Evolutionary conservation across 2,329 filamentous ascomycete species (phyloP), one percentile per base, ranked within the genome.

Genomic region (Lachnellula arida): DNA sequence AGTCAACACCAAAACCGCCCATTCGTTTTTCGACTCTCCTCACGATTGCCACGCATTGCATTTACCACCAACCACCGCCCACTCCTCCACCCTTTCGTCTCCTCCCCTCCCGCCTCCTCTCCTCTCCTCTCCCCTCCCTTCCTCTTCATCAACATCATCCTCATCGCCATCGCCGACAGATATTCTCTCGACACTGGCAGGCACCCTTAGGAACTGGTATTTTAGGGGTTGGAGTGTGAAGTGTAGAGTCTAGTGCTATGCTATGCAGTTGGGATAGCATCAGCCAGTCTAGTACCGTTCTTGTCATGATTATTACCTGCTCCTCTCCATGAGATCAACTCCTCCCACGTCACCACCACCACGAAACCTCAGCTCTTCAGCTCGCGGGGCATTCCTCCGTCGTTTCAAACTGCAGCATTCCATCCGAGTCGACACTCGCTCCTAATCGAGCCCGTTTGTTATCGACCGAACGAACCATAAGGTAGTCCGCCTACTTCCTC

Each of bases 301-400:
- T 14, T 46, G 44, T 28, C 59, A 59, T 60, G 59, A 59, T 40
- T 58, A 59, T 51, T 28, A 28, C 6, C 28, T 9, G 28, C 48
- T 60, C 55, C 22, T 9, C 46, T 43, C 55, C 52, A n/a, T 59
- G 50, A 56, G 44, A 44, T 51, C 52, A 47, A 53, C 56, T 57
- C 60, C 44, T 49, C 42, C 25, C 48, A 47, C 53, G 49, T 46
- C 46, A 51, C 56, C 22, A 23, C 22, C 54, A 54, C 56, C 46
- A 44, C 23, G 22, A 23, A 39, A 55, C 40, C 46, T 32, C 50
- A 51, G 35, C 42, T 15, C 42, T 37, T 35, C 49, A 37, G 35
- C 35, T 44, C 50, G 37, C 55, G 55, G 54, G 56, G 53, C 58
- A 60, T 60, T 58, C 58, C 55, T 55, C 49, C 35, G 47, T 25